Conservation (phyloP, 192 early-diverging fungal species). For the Diversispora eburnea region DNA sequence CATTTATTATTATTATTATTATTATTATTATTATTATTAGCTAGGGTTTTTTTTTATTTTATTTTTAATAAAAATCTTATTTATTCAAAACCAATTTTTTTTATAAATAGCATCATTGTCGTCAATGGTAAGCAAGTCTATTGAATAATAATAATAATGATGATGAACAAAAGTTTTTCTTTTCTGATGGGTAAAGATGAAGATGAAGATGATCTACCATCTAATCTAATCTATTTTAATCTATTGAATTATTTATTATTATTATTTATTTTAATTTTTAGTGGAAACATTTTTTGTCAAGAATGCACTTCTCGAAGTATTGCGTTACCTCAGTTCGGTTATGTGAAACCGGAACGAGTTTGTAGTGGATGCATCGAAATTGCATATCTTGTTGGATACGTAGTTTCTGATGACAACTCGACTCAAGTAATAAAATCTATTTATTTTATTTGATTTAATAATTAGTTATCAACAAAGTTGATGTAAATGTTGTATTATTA, state of each 20-base stretch:
- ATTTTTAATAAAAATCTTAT: too few species aligned
- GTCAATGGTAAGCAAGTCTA: slow-evolving; percentile 47
- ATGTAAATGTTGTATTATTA: not conserved
- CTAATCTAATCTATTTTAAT: too few species aligned
- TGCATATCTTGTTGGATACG: slow-evolving; percentile 54
- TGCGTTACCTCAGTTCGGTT: slow-evolving; percentile 53
- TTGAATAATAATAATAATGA: not conserved
- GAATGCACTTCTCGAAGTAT: slow-evolving; percentile 50
- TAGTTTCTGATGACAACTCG: slow-evolving; percentile 49
- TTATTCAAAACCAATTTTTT: not conserved
- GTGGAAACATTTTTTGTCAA: slow-evolving; percentile 57
- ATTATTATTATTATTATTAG: slow-evolving; percentile 1
- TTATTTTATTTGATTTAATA: not conserved
- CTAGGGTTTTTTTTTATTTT: not conserved
- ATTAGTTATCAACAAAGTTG: not conserved
- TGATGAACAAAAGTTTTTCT: too few species aligned
- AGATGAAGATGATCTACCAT: too few species aligned
- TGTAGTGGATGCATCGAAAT: slow-evolving; percentile 56
- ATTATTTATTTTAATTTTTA: slow-evolving; percentile 20
- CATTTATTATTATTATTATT: not conserved
- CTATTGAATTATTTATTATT: not conserved
- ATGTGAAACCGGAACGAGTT: slow-evolving; percentile 50
- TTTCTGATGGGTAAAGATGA: too few species aligned
- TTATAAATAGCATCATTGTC: slow-evolving; percentile 50
- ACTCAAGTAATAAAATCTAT: slow-evolving; percentile 43